Evolutionary conservation across 169 alveolate species (phyloP).

Genomic region (Eimeria praecox): DNA sequence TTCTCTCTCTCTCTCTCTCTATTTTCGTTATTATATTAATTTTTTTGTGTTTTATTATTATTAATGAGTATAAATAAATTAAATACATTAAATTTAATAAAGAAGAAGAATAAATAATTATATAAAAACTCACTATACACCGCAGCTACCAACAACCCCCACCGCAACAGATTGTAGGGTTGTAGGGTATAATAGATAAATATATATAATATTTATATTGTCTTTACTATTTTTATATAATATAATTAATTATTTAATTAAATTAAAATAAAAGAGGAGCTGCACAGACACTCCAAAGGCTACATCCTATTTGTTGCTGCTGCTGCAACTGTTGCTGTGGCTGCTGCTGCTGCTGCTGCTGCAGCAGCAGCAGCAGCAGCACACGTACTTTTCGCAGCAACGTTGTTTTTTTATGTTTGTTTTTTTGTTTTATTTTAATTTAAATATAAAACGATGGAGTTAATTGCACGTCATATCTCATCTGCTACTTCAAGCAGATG

Average conservation of each 20-base stretch:
- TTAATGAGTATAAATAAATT: too few species aligned
- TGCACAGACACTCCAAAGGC: background rate
- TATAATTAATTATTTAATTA: background rate
- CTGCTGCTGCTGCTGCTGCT: constrained; percentile 39
- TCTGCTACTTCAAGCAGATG: constrained; percentile 34
- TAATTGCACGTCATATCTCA: background rate
- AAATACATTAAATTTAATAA: background rate
- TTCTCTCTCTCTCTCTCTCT: too few species aligned
- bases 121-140: background rate
- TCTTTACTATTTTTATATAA: too few species aligned
- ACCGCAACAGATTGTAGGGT: too few species aligned
- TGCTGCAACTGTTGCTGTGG: background rate
- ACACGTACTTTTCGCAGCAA: background rate
- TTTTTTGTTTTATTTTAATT: background rate
- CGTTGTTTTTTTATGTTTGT: background rate
- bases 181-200: too few species aligned
- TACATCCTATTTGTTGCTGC: background rate
- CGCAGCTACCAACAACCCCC: background rate
- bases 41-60: too few species aligned
- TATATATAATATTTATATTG: too few species aligned
- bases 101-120: background rate
- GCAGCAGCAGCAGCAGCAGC: constrained; percentile 49
- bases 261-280: background rate
- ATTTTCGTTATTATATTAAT: background rate
- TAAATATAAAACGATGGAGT: background rate